phyloP scores from a whole-genome alignment of 2,329 filamentous ascomycete species.

The Myriosclerotinia scirpicola region DNA sequence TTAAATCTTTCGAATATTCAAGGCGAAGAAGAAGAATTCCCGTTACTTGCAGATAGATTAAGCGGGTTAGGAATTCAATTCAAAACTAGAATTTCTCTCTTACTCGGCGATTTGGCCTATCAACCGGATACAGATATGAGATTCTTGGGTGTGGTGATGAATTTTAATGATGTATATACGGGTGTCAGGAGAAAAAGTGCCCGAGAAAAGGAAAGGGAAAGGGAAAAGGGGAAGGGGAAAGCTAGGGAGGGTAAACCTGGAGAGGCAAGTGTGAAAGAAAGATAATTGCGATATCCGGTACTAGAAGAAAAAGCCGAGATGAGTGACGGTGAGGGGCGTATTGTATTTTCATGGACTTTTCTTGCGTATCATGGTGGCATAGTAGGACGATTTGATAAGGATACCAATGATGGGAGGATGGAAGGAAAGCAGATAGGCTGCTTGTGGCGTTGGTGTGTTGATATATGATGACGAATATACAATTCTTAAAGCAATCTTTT shows the following conservation, averaged over 20 bases:
- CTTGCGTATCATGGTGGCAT: neutral
- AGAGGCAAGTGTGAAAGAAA: slow-evolving; percentile 5
- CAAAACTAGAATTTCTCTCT: slow-evolving; percentile 69
- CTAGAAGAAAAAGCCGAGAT: neutral
- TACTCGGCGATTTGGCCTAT: slow-evolving; percentile 87
- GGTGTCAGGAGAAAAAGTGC: slow-evolving; percentile 51
- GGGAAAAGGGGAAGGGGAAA: slow-evolving; percentile 13
- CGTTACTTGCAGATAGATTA: slow-evolving; percentile 72
- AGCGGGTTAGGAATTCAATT: slow-evolving; percentile 74
- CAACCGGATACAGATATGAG: slow-evolving; percentile 94
- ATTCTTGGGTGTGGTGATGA: slow-evolving; percentile 96
- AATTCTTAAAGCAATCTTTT: neutral
- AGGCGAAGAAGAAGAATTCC: slow-evolving; percentile 56
- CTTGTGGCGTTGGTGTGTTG: slow-evolving; percentile 5
- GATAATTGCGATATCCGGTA: neutral
- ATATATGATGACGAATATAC: slow-evolving; percentile 15
- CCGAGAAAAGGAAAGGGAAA: slow-evolving; percentile 6
- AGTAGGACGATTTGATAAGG: slow-evolving; percentile 2
- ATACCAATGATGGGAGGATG: slow-evolving; percentile 14
- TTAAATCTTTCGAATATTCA: slow-evolving; percentile 42
- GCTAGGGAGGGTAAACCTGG: slow-evolving; percentile 1
- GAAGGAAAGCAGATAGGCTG: slow-evolving; percentile 5
- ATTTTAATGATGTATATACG: slow-evolving; percentile 96
- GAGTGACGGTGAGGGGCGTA: neutral
- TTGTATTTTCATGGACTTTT: slow-evolving; percentile 15